phyloP scores from a whole-genome alignment of 2,329 filamentous ascomycete genomes.

The Stagonosporopsis chrysanthemi region DNA sequence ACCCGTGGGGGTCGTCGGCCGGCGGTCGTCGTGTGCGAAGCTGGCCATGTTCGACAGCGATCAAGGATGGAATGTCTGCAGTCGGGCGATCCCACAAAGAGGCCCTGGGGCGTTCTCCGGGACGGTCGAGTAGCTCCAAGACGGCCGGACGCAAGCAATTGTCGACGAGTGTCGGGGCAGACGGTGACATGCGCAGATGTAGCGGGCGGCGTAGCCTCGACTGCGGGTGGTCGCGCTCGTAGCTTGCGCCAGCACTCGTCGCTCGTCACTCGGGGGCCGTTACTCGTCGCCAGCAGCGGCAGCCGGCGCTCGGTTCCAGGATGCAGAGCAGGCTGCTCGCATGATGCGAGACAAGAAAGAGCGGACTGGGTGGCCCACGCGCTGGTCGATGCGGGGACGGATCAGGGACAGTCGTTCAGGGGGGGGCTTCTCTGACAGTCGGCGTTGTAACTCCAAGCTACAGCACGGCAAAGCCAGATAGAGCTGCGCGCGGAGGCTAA shows the following conservation, averaged over 20 bases:
- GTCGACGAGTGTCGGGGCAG: constrained; percentile 19
- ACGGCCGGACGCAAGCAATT: constrained; percentile 21
- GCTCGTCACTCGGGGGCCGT: constrained; percentile 12
- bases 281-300: constrained; percentile 17
- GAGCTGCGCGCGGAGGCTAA: constrained; percentile 27
- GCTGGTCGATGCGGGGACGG: constrained; percentile 25
- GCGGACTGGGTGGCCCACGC: constrained; percentile 25
- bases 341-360: constrained; percentile 32
- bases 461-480: constrained; percentile 25
- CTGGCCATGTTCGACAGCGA: constrained; percentile 33
- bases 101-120: constrained; percentile 42
- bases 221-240: constrained; percentile 1
- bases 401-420: constrained; percentile 14
- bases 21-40: constrained; percentile 30
- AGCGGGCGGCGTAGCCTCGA: constrained; percentile 9
- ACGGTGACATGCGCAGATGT: constrained; percentile 17
- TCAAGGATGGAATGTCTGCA: constrained; percentile 23
- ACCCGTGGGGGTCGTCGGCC: constrained; percentile 43
- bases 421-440: constrained; percentile 26
- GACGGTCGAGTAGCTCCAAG: constrained; percentile 19
- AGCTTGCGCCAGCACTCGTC: constrained; percentile 14
- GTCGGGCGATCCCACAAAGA: constrained; percentile 19
- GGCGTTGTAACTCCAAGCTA: constrained; percentile 23
- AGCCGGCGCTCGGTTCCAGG: constrained; percentile 12
- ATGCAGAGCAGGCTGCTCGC: constrained; percentile 23